These are phyloP conservation scores for Aspergillus homomorphus DNA, from an alignment of 495 filamentous ascomycete species.

Conservation along the genomic window DNA sequence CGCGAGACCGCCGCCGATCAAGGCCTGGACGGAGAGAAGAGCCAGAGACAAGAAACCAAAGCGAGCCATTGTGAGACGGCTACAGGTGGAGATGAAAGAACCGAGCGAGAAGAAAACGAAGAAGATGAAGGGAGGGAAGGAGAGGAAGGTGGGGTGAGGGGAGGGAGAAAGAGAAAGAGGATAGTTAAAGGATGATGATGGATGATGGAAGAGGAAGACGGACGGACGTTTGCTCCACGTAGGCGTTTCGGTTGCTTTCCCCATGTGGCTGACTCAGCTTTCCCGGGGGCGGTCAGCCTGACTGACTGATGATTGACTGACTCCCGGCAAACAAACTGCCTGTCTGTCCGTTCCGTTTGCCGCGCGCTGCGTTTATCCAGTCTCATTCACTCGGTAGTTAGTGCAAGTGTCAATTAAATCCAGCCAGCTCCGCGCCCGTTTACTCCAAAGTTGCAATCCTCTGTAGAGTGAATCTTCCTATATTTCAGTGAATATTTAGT, in stretches of 20 bases:
- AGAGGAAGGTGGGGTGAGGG: constrained; percentile 10
- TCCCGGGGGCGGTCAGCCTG: neutral
- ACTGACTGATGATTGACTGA: neutral
- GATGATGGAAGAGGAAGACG: constrained; percentile 3
- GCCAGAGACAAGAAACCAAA: constrained; percentile 68
- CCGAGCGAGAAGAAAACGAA: constrained; percentile 21
- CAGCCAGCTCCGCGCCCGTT: neutral
- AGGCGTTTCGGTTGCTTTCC: constrained; percentile 19
- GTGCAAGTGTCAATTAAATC: neutral
- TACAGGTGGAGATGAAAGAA: constrained; percentile 13
- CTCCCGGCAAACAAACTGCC: neutral
- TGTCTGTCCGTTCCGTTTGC: neutral
- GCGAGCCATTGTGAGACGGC: constrained; percentile 61
- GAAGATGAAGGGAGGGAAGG: constrained; percentile 17
- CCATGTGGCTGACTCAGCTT: constrained; percentile 16
- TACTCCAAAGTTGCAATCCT: neutral
- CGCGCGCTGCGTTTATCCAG: neutral
- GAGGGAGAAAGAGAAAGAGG: constrained; percentile 7
- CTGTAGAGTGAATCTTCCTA: neutral
- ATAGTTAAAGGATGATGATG: constrained; percentile 15
- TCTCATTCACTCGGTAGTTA: neutral
- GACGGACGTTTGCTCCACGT: constrained; percentile 24
- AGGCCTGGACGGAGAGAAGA: constrained; percentile 65
- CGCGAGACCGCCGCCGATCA: constrained; percentile 58
- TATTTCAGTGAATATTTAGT: neutral